phyloP scores from a whole-genome alignment of 108 stramenopile genomes.

The Pseudonitzschia delicatissima region DNA sequence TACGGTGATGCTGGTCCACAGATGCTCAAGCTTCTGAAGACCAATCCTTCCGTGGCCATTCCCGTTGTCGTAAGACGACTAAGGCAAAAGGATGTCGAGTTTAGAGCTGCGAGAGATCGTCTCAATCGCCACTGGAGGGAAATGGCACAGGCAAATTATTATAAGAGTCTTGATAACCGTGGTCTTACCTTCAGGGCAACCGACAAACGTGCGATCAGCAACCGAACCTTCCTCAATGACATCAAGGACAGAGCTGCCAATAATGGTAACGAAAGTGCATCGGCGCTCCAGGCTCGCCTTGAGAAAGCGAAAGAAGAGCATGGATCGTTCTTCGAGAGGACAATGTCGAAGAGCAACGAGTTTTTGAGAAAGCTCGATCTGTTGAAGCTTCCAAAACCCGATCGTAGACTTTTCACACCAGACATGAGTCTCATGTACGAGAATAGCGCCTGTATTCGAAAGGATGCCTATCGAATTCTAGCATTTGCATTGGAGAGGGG shows the following conservation, averaged over 20 bases:
- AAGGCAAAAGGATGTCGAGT: slow-evolving; percentile 95
- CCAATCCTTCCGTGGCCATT: slow-evolving; percentile 93
- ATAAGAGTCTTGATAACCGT: slow-evolving; percentile 85
- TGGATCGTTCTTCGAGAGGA: slow-evolving; percentile 79
- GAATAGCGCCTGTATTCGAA: slow-evolving; percentile 66
- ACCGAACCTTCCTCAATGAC: slow-evolving; percentile 76
- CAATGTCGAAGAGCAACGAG: slow-evolving; percentile 62
- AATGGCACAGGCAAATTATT: slow-evolving; percentile 79
- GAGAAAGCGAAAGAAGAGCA: slow-evolving; percentile 89
- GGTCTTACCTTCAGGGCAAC: slow-evolving; percentile 81
- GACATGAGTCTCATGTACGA: slow-evolving; percentile 75
- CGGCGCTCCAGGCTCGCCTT: slow-evolving; percentile 59
- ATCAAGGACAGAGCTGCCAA: slow-evolving; percentile 85
- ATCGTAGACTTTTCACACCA: slow-evolving; percentile 76
- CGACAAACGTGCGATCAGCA: slow-evolving; percentile 82
- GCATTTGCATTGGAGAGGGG: slow-evolving; percentile 82
- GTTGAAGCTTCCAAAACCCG: slow-evolving; percentile 68
- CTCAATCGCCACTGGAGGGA: slow-evolving; percentile 90
- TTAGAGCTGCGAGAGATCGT: slow-evolving; percentile 70
- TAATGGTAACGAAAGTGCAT: slow-evolving; percentile 67
- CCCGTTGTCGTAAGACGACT: slow-evolving; percentile 96
- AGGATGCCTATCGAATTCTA: slow-evolving; percentile 82
- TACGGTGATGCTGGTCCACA: slow-evolving; percentile 92
- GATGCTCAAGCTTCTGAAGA: slow-evolving; percentile 93
- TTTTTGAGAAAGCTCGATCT: slow-evolving; percentile 62